These are phyloP conservation scores for Lactarius pseudohatsudake DNA, from an alignment of 768 basidiomycete genomes.

Conservation along the genomic window DNA sequence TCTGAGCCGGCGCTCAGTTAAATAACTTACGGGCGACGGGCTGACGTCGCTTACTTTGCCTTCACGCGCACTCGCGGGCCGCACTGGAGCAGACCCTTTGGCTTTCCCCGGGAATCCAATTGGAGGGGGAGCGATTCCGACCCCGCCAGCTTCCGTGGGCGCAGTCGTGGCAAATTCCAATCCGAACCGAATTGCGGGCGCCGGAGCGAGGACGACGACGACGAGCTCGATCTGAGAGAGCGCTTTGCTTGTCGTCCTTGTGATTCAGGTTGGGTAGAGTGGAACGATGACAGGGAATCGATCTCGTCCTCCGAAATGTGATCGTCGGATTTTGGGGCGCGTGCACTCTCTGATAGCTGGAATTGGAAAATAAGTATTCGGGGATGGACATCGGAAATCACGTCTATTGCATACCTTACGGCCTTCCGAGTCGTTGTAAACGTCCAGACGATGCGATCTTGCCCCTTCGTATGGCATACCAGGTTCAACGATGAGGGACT, in stretches of 20 bases:
- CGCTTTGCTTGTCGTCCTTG: neutral
- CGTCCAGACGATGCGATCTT: conserved; percentile 18
- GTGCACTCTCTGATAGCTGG: neutral
- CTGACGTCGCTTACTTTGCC: neutral
- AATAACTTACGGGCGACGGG: neutral
- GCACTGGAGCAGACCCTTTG: conserved; percentile 10
- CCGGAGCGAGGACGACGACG: neutral
- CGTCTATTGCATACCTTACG: conserved; percentile 5
- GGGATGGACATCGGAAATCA: neutral
- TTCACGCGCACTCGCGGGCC: conserved; percentile 20
- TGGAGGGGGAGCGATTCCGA: conserved; percentile 14
- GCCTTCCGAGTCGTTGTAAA: conserved; percentile 10
- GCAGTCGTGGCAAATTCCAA: conserved; percentile 13
- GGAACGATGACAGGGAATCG: neutral
- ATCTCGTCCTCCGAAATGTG: neutral
- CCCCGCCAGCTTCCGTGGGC: conserved; percentile 2
- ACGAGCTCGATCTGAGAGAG: neutral
- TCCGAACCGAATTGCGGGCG: conserved; percentile 23
- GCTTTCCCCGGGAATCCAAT: conserved; percentile 16
- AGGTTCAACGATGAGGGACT: conserved; percentile 17
- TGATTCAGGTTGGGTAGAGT: neutral
- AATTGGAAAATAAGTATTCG: neutral
- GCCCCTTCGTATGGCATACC: neutral
- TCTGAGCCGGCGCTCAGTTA: neutral
- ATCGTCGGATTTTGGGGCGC: neutral